Conservation (phyloP, 129 eudicot genomes). For the Flaveria trinervia region DNA sequence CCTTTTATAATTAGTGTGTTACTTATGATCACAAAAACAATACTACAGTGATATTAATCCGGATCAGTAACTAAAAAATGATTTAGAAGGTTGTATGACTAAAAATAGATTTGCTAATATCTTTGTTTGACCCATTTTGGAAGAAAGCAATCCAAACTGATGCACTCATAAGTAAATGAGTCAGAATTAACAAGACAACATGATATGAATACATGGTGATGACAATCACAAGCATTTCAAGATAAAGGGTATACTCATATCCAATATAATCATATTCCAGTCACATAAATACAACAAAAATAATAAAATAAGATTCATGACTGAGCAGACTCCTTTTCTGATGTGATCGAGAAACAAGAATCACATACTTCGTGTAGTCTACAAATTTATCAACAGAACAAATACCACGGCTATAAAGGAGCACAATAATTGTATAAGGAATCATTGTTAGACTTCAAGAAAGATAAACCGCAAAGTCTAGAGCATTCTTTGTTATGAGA, state of each 20-base stretch:
- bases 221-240: background rate
- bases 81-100: background rate
- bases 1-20: background rate
- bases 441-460: background rate
- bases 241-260: slow-evolving; percentile 13
- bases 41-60: background rate
- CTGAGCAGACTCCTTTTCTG: background rate
- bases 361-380: background rate
- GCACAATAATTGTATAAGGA: background rate
- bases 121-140: background rate
- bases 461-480: too few species aligned
- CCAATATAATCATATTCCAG: slow-evolving; percentile 1
- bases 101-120: background rate
- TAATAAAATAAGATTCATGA: background rate
- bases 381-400: background rate
- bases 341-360: slow-evolving; percentile 24
- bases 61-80: background rate
- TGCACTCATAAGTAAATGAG: background rate
- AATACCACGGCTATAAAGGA: background rate
- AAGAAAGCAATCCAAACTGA: background rate
- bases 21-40: background rate
- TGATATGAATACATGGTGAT: background rate
- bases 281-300: background rate
- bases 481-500: too few species aligned
- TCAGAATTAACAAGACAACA: background rate